Base-by-base conservation (phyloP, 768 basidiomycete species). In the Floccularia luteovirens region DNA sequence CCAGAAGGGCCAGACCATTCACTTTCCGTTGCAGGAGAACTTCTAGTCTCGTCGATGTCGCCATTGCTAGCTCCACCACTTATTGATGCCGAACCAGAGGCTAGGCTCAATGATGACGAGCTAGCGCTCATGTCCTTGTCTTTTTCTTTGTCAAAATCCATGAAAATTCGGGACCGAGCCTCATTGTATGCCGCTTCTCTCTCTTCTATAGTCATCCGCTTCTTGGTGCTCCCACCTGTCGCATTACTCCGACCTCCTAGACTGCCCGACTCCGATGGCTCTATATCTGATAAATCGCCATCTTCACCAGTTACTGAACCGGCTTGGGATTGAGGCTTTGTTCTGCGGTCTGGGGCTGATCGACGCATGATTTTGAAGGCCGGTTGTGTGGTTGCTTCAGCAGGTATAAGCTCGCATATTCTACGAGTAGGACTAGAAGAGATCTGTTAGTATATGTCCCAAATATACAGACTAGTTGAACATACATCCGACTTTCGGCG, bases 361-460 rank as follows among this genome's bases (percentile, higher is more conserved):
- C 89, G 74, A 31, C 80, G 77, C 87, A 91, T 91, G 51, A 91
- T 91, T 71, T 90, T 84, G 52, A 91, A 83, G 14, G 87, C 73
- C n/a, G 83, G 86, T 23, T 80, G 81, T 0, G 77, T 55, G 3
- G 77, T 61, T 13, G 75, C 67, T 53, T 89, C 87, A 3, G 76
- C 68, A 17, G 89, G 89, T 5, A 90, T 84, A 17, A 91, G 74
- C 36, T 90, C 89, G 43, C 71, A 71, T 39, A 91, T 68, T 39
- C 82, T 71, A 31, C 82, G 75, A 24, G 63, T 38, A 47, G 89
- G 89, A 47, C 89, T 91, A 48, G 10, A 47, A 41, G 44, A 39
- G 44, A 17, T 24, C 39, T 39, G 27, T 44, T 43, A 53, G 55
- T 17, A 32, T 31, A 19, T 20, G 46, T 25, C 30, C 43, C 24